Conservation (phyloP, 257 asterid species). For the Salvia rosmarinus region DNA sequence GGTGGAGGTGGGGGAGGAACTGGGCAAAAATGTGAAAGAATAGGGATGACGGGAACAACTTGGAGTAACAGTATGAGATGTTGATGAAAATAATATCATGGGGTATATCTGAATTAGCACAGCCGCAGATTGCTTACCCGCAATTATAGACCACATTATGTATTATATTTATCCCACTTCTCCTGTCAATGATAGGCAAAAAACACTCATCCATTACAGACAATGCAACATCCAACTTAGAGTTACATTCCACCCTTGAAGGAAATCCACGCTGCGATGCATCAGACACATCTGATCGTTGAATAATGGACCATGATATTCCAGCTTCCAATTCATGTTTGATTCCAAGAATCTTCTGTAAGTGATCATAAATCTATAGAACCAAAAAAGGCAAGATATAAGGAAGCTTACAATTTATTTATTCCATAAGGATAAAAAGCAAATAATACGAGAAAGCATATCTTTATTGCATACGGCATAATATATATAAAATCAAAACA, state of each 20-base stretch:
- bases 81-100: conserved; percentile 14
- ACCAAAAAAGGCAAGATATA: conserved; percentile 27
- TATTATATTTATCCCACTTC: conserved; percentile 80
- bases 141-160: conserved; percentile 78
- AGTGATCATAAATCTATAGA: conserved; percentile 70
- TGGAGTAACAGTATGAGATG: conserved; percentile 18
- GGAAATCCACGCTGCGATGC: conserved; percentile 58
- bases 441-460: conserved; percentile 37
- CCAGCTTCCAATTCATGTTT: conserved; percentile 87
- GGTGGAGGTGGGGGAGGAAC: conserved; percentile 5
- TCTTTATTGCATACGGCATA: conserved; percentile 9
- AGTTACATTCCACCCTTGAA: conserved; percentile 84
- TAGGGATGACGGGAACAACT: neutral
- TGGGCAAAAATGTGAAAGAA: neutral
- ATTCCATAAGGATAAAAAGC: conserved; percentile 17
- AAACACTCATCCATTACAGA: conserved; percentile 92
- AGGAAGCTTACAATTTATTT: conserved; percentile 39
- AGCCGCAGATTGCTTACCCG: conserved; percentile 58
- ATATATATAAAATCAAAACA: conserved; percentile 3
- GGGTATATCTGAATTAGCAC: neutral
- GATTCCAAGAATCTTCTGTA: conserved; percentile 79
- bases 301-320: conserved; percentile 88
- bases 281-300: conserved; percentile 68
- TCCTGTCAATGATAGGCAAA: conserved; percentile 82
- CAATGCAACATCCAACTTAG: conserved; percentile 86